phyloP scores from a whole-genome alignment of 2,329 filamentous ascomycete species.

The Ophiobolus disseminans region DNA sequence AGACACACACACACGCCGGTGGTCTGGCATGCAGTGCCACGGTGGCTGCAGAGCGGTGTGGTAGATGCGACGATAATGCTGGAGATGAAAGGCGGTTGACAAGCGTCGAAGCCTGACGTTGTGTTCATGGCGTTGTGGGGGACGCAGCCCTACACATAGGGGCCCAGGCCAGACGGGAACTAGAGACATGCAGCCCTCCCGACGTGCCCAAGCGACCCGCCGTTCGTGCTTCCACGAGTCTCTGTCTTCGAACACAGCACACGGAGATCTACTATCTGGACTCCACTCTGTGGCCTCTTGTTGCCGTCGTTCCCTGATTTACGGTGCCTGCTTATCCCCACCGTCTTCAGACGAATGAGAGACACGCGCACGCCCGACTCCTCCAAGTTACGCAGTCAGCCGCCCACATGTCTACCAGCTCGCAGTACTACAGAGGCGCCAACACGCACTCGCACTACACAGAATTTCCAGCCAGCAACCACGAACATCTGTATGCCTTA shows the following conservation, averaged over 20 bases:
- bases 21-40: neutral
- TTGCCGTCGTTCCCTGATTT: slow-evolving; percentile 26
- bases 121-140: slow-evolving; percentile 19
- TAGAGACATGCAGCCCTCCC: slow-evolving; percentile 31
- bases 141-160: slow-evolving; percentile 26
- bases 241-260: slow-evolving; percentile 24
- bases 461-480: slow-evolving; percentile 22
- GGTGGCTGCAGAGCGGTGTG: slow-evolving; percentile 1
- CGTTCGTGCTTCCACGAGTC: slow-evolving; percentile 29
- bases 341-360: slow-evolving; percentile 25
- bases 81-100: neutral
- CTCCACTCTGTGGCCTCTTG: slow-evolving; percentile 29
- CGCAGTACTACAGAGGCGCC: slow-evolving; percentile 41
- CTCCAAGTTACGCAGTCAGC: slow-evolving; percentile 35
- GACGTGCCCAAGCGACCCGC: slow-evolving; percentile 23
- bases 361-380: slow-evolving; percentile 22
- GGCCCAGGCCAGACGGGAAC: slow-evolving; percentile 19
- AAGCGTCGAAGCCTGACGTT: neutral
- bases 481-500: slow-evolving; percentile 36
- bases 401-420: slow-evolving; percentile 35
- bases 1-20: neutral
- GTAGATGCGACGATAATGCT: neutral
- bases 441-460: slow-evolving; percentile 38
- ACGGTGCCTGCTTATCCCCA: slow-evolving; percentile 19
- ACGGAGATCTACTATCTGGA: slow-evolving; percentile 23